These are phyloP conservation scores for Pythium biforme DNA, from an alignment of 352 stramenopile species.

Conservation along the genomic window DNA sequence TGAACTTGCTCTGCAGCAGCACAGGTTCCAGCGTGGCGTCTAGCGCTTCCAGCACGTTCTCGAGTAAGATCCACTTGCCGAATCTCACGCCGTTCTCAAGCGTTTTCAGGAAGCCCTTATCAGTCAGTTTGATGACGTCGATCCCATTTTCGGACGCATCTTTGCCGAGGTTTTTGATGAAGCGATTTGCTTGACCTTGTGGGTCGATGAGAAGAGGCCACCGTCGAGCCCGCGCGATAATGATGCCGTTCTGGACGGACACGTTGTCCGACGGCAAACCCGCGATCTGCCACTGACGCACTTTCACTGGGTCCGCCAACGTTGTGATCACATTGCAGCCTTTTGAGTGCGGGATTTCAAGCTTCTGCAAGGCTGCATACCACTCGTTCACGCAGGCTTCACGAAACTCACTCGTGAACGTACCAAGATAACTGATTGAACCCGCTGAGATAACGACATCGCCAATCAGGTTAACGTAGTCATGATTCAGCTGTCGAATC, in stretches of 20 bases:
- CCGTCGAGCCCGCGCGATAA: conserved; percentile 87
- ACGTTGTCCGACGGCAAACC: conserved; percentile 89
- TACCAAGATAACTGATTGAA: conserved; percentile 92
- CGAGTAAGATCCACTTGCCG: conserved; percentile 89
- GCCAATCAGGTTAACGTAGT: conserved; percentile 89
- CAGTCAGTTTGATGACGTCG: conserved; percentile 81
- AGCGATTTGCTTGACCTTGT: conserved; percentile 92
- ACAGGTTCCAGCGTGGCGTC: conserved; percentile 91
- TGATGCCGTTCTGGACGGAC: conserved; percentile 92
- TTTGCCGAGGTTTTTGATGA: conserved; percentile 92
- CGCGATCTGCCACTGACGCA: conserved; percentile 91
- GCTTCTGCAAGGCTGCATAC: conserved; percentile 72
- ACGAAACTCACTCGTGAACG: conserved; percentile 93
- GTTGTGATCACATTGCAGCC: conserved; percentile 89
- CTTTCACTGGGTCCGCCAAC: conserved; percentile 87
- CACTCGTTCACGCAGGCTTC: conserved; percentile 81
- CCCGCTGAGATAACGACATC: conserved; percentile 91
- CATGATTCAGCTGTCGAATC: conserved; percentile 71
- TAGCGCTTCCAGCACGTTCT: conserved; percentile 86
- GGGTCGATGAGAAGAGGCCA: conserved; percentile 93
- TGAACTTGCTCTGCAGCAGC: conserved; percentile 91
- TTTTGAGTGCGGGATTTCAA: conserved; percentile 76
- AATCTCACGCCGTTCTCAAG: conserved; percentile 93
- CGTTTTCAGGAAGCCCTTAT: conserved; percentile 80
- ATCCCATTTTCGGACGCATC: conserved; percentile 83